phyloP scores from a whole-genome alignment of 1,139 yeast species.

The Diutina scorzettiae region DNA sequence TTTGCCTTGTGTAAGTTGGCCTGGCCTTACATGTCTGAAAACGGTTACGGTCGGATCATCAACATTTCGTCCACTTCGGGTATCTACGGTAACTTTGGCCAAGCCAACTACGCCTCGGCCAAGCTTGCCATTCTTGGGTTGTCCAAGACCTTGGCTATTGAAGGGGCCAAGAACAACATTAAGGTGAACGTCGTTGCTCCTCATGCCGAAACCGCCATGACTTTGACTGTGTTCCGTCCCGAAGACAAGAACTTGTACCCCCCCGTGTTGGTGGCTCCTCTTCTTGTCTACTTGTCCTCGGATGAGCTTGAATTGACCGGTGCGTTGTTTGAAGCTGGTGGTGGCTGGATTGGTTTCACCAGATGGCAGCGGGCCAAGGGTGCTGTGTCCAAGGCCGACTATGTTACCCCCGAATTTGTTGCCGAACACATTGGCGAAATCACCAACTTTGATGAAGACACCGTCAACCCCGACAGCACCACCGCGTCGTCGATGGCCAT shows the following conservation, averaged over 20 bases:
- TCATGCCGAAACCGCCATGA: slow-evolving; percentile 97
- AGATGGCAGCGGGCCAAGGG: slow-evolving; percentile 95
- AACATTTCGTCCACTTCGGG: slow-evolving; percentile 94
- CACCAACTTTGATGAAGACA: slow-evolving; percentile 48
- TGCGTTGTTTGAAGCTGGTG: slow-evolving; percentile 47
- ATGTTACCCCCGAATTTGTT: slow-evolving; percentile 58
- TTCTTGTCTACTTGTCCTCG: slow-evolving; percentile 65
- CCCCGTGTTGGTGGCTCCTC: slow-evolving; percentile 86
- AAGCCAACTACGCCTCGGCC: slow-evolving; percentile 91
- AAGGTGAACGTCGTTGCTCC: slow-evolving; percentile 84
- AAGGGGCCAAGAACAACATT: slow-evolving; percentile 73
- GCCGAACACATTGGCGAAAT: slow-evolving; percentile 56
- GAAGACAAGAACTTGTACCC: slow-evolving; percentile 71
- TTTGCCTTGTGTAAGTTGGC: slow-evolving; percentile 78
- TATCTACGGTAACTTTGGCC: slow-evolving; percentile 95
- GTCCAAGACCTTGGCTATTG: slow-evolving; percentile 76
- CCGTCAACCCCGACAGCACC: slow-evolving; percentile 51
- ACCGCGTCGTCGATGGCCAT: slow-evolving; percentile 76
- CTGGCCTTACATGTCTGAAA: slow-evolving; percentile 65
- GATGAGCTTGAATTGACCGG: slow-evolving; percentile 65
- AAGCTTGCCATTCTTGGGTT: slow-evolving; percentile 84
- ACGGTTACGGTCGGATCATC: slow-evolving; percentile 70
- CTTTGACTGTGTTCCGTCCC: slow-evolving; percentile 70
- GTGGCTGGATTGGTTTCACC: slow-evolving; percentile 92
- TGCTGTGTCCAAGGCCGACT: slow-evolving; percentile 41